Base-by-base conservation (phyloP, 441 rosid species). In the Erysimum cheiri region DNA sequence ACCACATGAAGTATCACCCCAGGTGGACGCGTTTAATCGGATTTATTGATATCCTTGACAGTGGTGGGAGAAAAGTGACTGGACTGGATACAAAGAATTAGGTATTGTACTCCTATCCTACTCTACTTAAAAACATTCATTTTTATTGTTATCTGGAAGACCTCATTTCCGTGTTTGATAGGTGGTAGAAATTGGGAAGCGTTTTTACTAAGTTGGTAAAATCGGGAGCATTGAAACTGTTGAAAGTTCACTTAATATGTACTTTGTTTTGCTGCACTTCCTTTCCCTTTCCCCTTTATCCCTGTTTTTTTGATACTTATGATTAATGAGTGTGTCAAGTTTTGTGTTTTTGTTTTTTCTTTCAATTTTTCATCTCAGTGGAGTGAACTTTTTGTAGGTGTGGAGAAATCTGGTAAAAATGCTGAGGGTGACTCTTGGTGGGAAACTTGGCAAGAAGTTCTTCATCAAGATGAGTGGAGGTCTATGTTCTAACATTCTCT, bases 1-100 rank as follows among this genome's bases (percentile, higher is more conserved):
- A 83, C 85, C 50, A 61, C 48, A 64, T 77, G 62, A 69, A 81
- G 84, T 78, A 87, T 83, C 81, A 80, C 78, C 83, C 87, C 82
- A 76, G 92, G 87, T 85, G 80, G 84, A 83, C 80, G 84, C 85
- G 37, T 78, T 85, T 87, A 90, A 87, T 86, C 81, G 81, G 86
- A 83, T 91, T 90, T 87, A 68, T 87, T 90, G 82, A 82, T 92
- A 83, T 89, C 77, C 81, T 87, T 95, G 92, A 81, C 99, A 95
- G 99, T 95, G 99, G 99, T 95, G 99, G 99, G 99, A 95, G 96
- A 95, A 95, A 84, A 92, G 99, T 85, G 87, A 95, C 80, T 95
- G 98, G 99, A 92, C 88, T 19, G 99, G 99, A 74, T 87, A 95
- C 92, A 95, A 90, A 85, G 99, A 95, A 82, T 86, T 95, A 83